These are phyloP conservation scores for Chlorella sp. DNA, from an alignment of 139 green algal genomes.

Conservation along the genomic window DNA sequence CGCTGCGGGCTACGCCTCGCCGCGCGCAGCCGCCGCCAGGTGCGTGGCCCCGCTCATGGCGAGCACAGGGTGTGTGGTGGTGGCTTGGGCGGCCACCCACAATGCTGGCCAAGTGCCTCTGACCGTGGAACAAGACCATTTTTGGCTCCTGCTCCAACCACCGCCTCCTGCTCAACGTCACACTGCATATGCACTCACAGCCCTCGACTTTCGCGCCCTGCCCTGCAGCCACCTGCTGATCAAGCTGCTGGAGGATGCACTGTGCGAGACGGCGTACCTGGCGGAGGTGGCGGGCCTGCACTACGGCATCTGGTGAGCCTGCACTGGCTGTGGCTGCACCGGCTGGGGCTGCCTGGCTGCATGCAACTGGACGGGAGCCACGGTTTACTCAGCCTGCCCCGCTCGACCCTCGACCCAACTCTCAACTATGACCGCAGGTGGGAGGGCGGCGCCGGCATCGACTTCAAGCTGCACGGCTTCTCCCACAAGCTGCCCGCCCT, in stretches of 20 bases:
- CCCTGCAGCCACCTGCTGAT: slow-evolving; percentile 65
- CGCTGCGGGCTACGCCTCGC: slow-evolving; percentile 45
- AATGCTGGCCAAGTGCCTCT: no score
- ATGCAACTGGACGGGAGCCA: no score
- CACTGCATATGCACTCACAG: no score
- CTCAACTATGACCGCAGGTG: not conserved
- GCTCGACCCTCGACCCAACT: no score
- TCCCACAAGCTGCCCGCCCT: slow-evolving; percentile 87
- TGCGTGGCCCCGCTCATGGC: no score
- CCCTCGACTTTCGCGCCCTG: not conserved
- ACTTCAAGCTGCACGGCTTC: slow-evolving; percentile 90
- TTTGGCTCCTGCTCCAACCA: no score
- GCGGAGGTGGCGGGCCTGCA: slow-evolving; percentile 80
- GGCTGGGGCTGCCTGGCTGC: not conserved
- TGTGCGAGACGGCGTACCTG: slow-evolving; percentile 92
- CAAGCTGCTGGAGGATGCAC: slow-evolving; percentile 85
- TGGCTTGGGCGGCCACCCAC: no score
- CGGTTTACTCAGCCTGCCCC: not conserved
- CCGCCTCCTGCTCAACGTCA: no score
- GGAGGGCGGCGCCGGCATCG: slow-evolving; percentile 51
- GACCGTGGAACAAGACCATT: no score
- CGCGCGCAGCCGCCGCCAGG: slow-evolving; percentile 29
- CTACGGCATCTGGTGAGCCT: slow-evolving; percentile 66
- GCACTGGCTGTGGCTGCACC: not conserved
- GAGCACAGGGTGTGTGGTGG: no score